A percentile compares a stretch with the other conserved stretches of the same genome.
phyloP scores from a whole-genome alignment of 306 rosid genomes.

The Ceratonia siliqua region DNA sequence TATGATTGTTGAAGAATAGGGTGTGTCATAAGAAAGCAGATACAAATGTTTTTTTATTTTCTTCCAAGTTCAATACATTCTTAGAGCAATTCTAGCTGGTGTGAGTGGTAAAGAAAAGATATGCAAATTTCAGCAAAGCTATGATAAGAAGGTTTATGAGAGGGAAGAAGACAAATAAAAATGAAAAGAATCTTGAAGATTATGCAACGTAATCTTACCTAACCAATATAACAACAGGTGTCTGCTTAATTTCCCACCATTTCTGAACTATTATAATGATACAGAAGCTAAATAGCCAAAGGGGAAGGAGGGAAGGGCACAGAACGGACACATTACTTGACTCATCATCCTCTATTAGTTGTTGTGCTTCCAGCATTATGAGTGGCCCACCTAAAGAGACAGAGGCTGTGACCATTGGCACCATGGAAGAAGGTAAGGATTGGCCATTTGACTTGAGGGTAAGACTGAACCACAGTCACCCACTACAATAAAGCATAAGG shows the following conservation, averaged over 20 bases:
- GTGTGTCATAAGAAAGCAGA: too few relatives aligned
- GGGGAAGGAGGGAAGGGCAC: too few relatives aligned
- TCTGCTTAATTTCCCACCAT: neutral
- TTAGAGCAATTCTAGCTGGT: too few relatives aligned
- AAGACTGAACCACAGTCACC: neutral
- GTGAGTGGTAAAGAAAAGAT: too few relatives aligned
- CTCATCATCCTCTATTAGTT: neutral
- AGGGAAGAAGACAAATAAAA: neutral
- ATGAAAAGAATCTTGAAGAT: neutral
- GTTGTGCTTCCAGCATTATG: constrained; percentile 8
- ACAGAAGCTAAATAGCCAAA: neutral
- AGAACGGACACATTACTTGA: neutral
- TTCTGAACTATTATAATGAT: neutral
- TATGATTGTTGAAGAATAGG: too few relatives aligned
- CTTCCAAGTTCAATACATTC: too few relatives aligned
- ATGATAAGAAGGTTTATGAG: neutral
- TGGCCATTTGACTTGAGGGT: neutral
- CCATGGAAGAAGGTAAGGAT: neutral
- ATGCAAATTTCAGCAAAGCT: neutral
- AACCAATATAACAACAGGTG: constrained; percentile 1
- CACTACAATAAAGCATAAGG: neutral
- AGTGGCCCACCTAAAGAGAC: constrained; percentile 13
- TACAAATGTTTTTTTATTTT: too few relatives aligned
- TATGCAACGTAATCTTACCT: neutral
- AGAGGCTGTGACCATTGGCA: neutral